Conservation (phyloP, 2,329 filamentous ascomycete species). For the Aspergillus calidoustus region DNA sequence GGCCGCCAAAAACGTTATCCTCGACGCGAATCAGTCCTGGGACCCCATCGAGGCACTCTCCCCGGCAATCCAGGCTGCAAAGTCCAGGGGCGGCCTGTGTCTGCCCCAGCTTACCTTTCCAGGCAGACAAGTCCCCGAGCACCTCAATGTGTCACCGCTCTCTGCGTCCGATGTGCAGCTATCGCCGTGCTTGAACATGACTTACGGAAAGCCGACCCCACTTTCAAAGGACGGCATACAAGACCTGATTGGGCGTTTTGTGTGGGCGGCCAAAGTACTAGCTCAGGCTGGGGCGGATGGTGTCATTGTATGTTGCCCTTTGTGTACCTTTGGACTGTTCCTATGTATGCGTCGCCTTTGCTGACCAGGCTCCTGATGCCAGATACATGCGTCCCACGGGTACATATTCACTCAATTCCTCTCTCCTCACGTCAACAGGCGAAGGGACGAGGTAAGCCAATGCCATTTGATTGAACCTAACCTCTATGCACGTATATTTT, state of each 20-base stretch:
- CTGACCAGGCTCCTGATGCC: too few species aligned
- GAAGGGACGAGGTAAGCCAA: constrained; percentile 3
- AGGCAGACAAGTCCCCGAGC: constrained; percentile 29
- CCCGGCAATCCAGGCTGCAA: constrained; percentile 28
- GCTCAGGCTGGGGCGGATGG: background rate
- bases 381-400: background rate
- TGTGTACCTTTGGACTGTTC: background rate
- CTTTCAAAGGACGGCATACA: background rate
- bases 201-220: background rate
- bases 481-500: too few species aligned
- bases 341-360: too few species aligned
- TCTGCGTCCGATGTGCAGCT: constrained; percentile 29
- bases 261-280: background rate
- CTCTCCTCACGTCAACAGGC: background rate
- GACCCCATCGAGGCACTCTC: constrained; percentile 28
- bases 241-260: background rate
- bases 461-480: background rate
- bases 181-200: constrained; percentile 13
- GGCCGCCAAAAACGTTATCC: constrained; percentile 33
- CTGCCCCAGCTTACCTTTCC: constrained; percentile 31
- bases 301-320: background rate
- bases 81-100: constrained; percentile 29
- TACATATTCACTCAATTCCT: background rate
- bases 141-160: constrained; percentile 28
- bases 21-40: constrained; percentile 30